Evolutionary conservation across 2,329 filamentous ascomycete species (phyloP), one percentile per base, ranked within the genome.

Genomic region (Trichoderma semiorbis): DNA sequence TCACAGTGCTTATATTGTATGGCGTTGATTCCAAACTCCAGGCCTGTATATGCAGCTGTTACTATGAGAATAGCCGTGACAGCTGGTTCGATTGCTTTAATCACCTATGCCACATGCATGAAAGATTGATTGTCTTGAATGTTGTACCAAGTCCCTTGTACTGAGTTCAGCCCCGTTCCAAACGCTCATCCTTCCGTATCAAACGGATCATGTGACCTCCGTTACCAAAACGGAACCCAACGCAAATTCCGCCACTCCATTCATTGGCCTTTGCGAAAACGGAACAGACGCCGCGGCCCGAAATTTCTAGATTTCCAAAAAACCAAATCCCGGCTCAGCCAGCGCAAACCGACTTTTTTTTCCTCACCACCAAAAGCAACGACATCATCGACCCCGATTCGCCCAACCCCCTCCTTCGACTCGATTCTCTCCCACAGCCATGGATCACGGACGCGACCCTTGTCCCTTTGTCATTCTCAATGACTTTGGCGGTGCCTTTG

Each of bases 381-480:
- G 11, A 8, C 66, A 60, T 36, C 65, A 61, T n/a, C 36, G 36
- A 39, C 36, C 36, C 36, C 69, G 55, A 58, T 11, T 39, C 58
- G 26, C 14, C 39, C 34, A 32, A 7, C 58, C 2, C n/a, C 47
- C 26, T 30, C 60, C 30, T 12, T n/a, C 63, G n/a, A 50, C 28
- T 39, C 39, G 16, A n/a, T 16, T 18, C 21, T 8, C 47, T 58
- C 39, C 11, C 21, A 24, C 64, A 72, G 32, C 53, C 68, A 72
- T 72, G 71, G 95, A 99, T 90, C 96, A 98, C 87, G 92, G 93
- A 75, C 90, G 96, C 85, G 96, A 98, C 84, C 96, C 96, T 74
- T 98, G 96, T 84, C 96, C 96, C 71, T 98, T 92, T 91, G 95
- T 98, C 79, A 93, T 96, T 75, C 88, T 98, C 76, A 97, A 95